Percentiles rank a stretch among this genome's conserved stretches.
Conservation (phyloP, 139 green algal genomes). For the Closterium sp. region DNA sequence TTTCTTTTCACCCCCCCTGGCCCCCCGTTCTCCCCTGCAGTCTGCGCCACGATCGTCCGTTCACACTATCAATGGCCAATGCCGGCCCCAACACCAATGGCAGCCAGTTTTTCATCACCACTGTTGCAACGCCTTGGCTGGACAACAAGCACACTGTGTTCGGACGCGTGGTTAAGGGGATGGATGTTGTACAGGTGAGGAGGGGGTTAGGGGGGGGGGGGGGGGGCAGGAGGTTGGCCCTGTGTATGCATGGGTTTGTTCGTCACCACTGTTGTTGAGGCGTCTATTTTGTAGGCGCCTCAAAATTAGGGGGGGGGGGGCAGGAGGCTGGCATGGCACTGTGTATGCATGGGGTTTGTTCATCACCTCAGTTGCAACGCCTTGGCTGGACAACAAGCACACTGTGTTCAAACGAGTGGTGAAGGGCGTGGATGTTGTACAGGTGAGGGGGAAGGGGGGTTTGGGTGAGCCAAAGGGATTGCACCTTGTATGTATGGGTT, state of each 20-base stretch:
- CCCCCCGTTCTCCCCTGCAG: no score
- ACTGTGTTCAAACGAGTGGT: no score
- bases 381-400: constrained; percentile 71
- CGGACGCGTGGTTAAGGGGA: constrained; percentile 52
- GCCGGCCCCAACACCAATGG: no score
- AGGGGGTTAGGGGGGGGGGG: background rate
- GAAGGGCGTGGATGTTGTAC: no score
- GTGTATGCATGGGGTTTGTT: constrained; percentile 59
- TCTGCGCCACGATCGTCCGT: no score
- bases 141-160: constrained; percentile 77
- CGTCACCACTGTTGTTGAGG: no score
- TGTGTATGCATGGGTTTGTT: background rate
- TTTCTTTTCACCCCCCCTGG: no score
- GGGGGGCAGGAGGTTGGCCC: background rate
- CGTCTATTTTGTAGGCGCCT: no score
- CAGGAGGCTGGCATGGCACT: background rate
- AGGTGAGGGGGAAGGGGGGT: no score
- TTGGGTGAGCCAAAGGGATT: no score
- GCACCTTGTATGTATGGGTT: background rate
- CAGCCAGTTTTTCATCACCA: constrained; percentile 90
- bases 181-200: constrained; percentile 30
- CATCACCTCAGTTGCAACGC: constrained; percentile 86
- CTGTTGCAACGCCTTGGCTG: constrained; percentile 82
- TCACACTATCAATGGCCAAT: no score
- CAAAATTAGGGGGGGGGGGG: no score